Percentiles rank a stretch among this genome's conserved stretches.
These are phyloP conservation scores for Boletus bicolor DNA, from an alignment of 768 basidiomycete genomes.

Conservation along the genomic window DNA sequence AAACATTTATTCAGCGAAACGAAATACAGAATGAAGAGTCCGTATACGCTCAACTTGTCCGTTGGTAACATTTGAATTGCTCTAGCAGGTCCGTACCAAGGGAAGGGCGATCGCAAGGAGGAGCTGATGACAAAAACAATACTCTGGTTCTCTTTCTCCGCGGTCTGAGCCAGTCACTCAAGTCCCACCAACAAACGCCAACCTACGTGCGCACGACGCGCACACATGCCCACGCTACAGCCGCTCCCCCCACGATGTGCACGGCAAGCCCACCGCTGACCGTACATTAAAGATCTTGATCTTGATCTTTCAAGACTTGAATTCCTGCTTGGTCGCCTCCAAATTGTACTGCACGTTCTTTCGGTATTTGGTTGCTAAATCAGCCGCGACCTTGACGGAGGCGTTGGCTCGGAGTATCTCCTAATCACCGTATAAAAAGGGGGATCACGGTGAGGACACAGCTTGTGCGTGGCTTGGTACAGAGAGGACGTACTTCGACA, in stretches of 20 bases:
- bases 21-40: background rate
- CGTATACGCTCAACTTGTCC: background rate
- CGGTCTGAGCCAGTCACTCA: constrained; percentile 1
- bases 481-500: constrained; percentile 56
- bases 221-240: background rate
- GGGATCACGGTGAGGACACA: no score
- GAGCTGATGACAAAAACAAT: background rate
- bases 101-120: background rate
- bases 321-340: constrained; percentile 56
- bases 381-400: constrained; percentile 75
- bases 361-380: constrained; percentile 82
- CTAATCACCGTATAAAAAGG: constrained; percentile 34
- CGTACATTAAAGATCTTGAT: background rate
- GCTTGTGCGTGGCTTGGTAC: background rate
- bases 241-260: background rate
- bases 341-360: constrained; percentile 93
- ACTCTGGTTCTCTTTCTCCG: background rate
- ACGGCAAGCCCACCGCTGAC: background rate
- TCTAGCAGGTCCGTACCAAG: background rate
- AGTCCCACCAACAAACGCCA: background rate
- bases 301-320: constrained; percentile 1
- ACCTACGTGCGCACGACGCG: background rate
- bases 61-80: no score
- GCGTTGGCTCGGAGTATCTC: constrained; percentile 78
- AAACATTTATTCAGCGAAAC: background rate